phyloP scores from a whole-genome alignment of 805 yeast genomes.

The Huiozyma naganishii region DNA sequence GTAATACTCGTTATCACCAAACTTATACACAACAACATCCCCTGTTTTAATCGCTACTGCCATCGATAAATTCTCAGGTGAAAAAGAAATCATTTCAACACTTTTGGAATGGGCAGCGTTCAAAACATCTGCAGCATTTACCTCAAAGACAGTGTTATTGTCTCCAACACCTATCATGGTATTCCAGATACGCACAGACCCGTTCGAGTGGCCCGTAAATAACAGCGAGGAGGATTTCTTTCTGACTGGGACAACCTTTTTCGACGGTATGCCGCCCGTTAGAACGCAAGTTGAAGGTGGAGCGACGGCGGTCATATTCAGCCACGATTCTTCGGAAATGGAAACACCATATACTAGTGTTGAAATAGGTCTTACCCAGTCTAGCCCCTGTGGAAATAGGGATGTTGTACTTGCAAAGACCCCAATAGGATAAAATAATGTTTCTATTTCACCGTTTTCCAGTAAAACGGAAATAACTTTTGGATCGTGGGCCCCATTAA shows the following conservation, averaged over 20 bases:
- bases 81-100: conserved; percentile 55
- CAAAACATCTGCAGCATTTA: conserved; percentile 41
- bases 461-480: conserved; percentile 45
- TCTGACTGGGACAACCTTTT: conserved; percentile 35
- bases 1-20: conserved; percentile 41
- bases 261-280: conserved; percentile 67
- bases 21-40: conserved; percentile 64
- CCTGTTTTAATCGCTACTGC: conserved; percentile 60
- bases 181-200: conserved; percentile 75
- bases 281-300: conserved; percentile 36
- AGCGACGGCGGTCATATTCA: conserved; percentile 47
- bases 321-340: conserved; percentile 60
- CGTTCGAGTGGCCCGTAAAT: conserved; percentile 81
- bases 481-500: conserved; percentile 73
- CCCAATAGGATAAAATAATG: conserved; percentile 49
- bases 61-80: conserved; percentile 63
- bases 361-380: conserved; percentile 68
- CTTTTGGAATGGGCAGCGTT: conserved; percentile 34
- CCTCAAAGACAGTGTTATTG: conserved; percentile 47
- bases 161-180: conserved; percentile 64
- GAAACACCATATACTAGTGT: conserved; percentile 44
- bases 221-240: conserved; percentile 45
- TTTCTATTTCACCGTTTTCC: conserved; percentile 54
- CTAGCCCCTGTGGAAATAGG: conserved; percentile 66
- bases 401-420: conserved; percentile 39